Base-by-base conservation (phyloP, 2,329 filamentous ascomycete species). In the Ascochyta viciae-villosae region DNA sequence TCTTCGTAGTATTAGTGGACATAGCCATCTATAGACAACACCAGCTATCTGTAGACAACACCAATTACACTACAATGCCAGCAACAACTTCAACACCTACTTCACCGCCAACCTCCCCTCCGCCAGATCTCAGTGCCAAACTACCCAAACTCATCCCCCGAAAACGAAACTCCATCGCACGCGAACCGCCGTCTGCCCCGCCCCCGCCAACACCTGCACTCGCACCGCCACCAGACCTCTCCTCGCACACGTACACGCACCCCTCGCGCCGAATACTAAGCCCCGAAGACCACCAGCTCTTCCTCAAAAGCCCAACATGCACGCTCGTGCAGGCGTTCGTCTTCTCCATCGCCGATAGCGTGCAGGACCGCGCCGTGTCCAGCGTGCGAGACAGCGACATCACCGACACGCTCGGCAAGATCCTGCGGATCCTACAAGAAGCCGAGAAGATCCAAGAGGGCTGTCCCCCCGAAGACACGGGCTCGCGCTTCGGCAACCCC, bases 401-500 rank as follows among this genome's bases (percentile, higher is more conserved):
- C n/a, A 86, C 88, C 61, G 78, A 82, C 15, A 76, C 82, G 3
- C 80, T 96, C 50, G 79, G 80, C 55, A 82, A 84, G 13, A 85
- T 98, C 29, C 75, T 96, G 35, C 71, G 76, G 15, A 86, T 97
- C 19, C 82, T 99, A 10, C 83, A 89, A 31, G 83, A 88, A 50
- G 85, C 90, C 8, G 87, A 91, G 49, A 75, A 80, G 5, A 81
- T 94, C 1, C 82, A 96, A 5, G 78, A 82, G 13, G 78, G 83
- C 47, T 88, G 89, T 48, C 95, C 95, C 0, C 89, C 95, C 0
- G 84, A 94, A 64, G 92, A 98, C 61, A 90, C 93, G 42, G 92
- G 92, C 41, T 96, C 92, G 8, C 85, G 95, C 24, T 99, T 99
- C 74, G 96, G 95, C 42, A 99, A 99, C 78, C 93, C 92, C 64